Base-by-base conservation (phyloP, 768 basidiomycete genomes). In the Phaffia australis region DNA sequence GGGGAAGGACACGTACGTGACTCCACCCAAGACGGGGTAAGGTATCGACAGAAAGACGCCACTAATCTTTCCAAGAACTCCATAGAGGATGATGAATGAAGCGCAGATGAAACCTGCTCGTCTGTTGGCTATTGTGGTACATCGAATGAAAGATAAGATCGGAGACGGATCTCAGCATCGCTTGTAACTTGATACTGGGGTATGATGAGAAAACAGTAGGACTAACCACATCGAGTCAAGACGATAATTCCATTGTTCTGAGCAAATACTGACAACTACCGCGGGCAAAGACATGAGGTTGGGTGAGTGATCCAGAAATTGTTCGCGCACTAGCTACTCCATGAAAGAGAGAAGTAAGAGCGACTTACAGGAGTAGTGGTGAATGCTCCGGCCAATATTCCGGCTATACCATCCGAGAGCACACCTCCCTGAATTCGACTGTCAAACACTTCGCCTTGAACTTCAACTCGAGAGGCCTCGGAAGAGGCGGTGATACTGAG, bases 11-110 rank as follows among this genome's bases (percentile, higher is more conserved):
- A 42, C 35, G 35, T 42, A 42, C 15, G 88, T 92, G 3, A 90
- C 87, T 2, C 88, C 88, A 1, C 88, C 89, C 0, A 89, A 81
- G 8, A 89, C 88, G 0, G 88, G 79, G 72, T 86, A 85, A 1
- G 89, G 89, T 67, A 92, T 89, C 1, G 88, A 83, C 21, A 92
- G 81, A 77, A 92, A 88, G 52, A 89, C 83, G 0, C 88, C 88
- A 2, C 88, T 85, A 52, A 90, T 77, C 75, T 90, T 91, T 52
- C 88, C 88, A 3, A 91, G 78, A 56, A 88, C 76, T 14, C 88
- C 89, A 49, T 64, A 71, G 19, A 89, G 75, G 71, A 90, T 84
- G 72, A 89, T 82, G 80, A 90, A 88, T 67, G 74, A 74, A 72
- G 87, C 88, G 71, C 87, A 90, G 82, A 84, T 87, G 23, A 85